These are phyloP conservation scores for Cruciata laevipes DNA, from an alignment of 257 asterid species.

Conservation along the genomic window DNA sequence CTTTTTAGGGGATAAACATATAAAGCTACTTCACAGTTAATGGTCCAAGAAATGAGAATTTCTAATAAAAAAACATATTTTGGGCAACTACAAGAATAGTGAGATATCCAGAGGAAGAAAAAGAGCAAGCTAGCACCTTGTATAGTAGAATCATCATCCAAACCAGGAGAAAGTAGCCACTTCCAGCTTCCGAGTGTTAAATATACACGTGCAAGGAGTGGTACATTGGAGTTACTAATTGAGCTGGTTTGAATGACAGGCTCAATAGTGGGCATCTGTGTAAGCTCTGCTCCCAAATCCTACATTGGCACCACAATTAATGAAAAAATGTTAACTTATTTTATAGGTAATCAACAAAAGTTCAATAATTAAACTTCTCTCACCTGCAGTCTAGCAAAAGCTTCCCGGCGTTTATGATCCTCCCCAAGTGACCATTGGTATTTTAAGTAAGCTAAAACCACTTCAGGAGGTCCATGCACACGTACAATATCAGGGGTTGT, in stretches of 20 bases:
- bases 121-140: constrained; percentile 45
- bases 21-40: neutral
- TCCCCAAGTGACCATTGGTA: constrained; percentile 99
- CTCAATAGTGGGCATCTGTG: constrained; percentile 56
- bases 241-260: constrained; percentile 54
- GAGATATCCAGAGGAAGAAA: constrained; percentile 1
- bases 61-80: neutral
- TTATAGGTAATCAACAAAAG: neutral
- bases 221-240: constrained; percentile 51
- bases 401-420: constrained; percentile 85
- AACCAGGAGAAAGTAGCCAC: constrained; percentile 86
- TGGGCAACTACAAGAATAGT: neutral
- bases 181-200: constrained; percentile 88
- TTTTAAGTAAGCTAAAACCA: constrained; percentile 84
- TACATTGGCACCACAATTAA: constrained; percentile 25
- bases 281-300: constrained; percentile 86
- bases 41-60: neutral
- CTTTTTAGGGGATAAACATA: neutral
- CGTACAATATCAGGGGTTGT: constrained; percentile 65
- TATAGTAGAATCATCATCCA: constrained; percentile 86
- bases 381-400: constrained; percentile 86
- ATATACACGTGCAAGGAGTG: constrained; percentile 84
- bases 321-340: constrained; percentile 1
- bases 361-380: constrained; percentile 11
- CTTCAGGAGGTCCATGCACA: constrained; percentile 95